Evolutionary conservation across 2,329 filamentous ascomycete genomes (phyloP).

Genomic region (Fusarium buxicola): DNA sequence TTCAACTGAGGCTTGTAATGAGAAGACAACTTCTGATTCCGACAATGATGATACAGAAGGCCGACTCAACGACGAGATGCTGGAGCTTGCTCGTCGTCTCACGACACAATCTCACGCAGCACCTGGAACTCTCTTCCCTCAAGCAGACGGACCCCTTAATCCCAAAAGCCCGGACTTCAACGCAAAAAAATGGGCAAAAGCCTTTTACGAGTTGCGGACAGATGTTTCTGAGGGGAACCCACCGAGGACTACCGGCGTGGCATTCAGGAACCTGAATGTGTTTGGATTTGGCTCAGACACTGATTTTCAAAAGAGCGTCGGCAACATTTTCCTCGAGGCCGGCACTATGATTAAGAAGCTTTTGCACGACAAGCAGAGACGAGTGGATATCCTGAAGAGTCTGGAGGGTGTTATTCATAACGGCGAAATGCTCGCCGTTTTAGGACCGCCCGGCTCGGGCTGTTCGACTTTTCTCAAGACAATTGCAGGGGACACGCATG

Average conservation of each 20-base stretch:
- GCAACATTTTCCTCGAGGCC: slow-evolving; percentile 41
- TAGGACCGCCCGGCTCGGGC: slow-evolving; percentile 75
- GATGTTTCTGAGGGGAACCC: slow-evolving; percentile 42
- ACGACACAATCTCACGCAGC: slow-evolving; percentile 44
- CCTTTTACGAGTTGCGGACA: slow-evolving; percentile 46
- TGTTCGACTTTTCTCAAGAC: slow-evolving; percentile 87
- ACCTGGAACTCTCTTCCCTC: slow-evolving; percentile 45
- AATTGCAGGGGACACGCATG: slow-evolving; percentile 81
- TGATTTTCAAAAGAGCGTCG: slow-evolving; percentile 47
- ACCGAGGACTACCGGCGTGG: slow-evolving; percentile 46
- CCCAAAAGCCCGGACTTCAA: slow-evolving; percentile 56
- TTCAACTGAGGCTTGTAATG: slow-evolving; percentile 27
- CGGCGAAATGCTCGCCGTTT: slow-evolving; percentile 78
- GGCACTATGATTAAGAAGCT: slow-evolving; percentile 30
- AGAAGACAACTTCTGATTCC: slow-evolving; percentile 24
- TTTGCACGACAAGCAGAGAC: slow-evolving; percentile 58
- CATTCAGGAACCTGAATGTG: slow-evolving; percentile 44
- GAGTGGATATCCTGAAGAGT: slow-evolving; percentile 72
- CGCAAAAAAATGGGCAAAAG: slow-evolving; percentile 58
- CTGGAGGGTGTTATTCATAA: slow-evolving; percentile 73
- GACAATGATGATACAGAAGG: slow-evolving; percentile 14
- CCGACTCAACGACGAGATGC: slow-evolving; percentile 34
- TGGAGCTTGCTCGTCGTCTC: slow-evolving; percentile 46
- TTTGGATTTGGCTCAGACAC: slow-evolving; percentile 47
- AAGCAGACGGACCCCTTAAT: slow-evolving; percentile 49